These are phyloP conservation scores for Solidago caesia DNA, from an alignment of 129 eudicot species.

Conservation along the genomic window DNA sequence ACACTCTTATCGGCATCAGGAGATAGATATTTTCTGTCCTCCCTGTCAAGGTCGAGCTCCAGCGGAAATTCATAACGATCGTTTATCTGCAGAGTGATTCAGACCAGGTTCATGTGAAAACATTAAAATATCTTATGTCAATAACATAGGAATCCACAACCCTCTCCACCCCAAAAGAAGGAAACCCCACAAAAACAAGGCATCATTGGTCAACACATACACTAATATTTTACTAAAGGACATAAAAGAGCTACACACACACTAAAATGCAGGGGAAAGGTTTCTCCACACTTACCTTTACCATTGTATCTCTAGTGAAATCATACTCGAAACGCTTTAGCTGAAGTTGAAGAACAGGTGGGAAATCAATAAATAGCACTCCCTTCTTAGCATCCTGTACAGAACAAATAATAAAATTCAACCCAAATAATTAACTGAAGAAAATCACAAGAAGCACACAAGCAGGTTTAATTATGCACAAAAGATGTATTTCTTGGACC, in stretches of 20 bases:
- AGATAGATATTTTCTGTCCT: constrained; percentile 78
- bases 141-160: not conserved
- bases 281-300: constrained; percentile 48
- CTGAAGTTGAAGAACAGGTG: constrained; percentile 85
- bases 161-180: not conserved
- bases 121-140: not conserved
- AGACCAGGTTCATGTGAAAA: constrained; percentile 8
- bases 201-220: not conserved
- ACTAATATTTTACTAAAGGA: not conserved
- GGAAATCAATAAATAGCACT: constrained; percentile 76
- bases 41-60: constrained; percentile 93
- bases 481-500: not conserved
- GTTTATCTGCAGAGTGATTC: constrained; percentile 64
- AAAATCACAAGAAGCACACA: constrained; percentile 11
- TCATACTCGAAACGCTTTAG: constrained; percentile 83
- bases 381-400: constrained; percentile 78
- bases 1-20: constrained; percentile 95
- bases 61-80: constrained; percentile 96
- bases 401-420: constrained; percentile 22
- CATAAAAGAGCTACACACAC: constrained; percentile 15
- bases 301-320: constrained; percentile 82
- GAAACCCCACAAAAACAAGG: not conserved
- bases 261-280: not conserved
- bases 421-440: not conserved
- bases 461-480: constrained; percentile 1